Base-by-base conservation (phyloP, 768 basidiomycete genomes). In the Lactarius deliciosus region DNA sequence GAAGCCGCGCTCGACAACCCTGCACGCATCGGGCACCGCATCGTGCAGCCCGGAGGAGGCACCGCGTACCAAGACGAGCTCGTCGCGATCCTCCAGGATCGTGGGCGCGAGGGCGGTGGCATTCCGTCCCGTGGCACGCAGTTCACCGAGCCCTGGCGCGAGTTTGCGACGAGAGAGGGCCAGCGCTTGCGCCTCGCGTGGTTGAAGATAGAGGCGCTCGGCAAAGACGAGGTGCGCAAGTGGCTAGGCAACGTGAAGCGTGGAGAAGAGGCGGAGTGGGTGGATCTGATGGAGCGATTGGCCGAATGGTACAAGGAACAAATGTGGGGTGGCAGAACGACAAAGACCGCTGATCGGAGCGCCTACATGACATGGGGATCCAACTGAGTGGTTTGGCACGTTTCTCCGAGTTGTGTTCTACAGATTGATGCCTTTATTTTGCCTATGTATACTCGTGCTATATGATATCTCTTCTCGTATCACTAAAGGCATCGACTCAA, bases 191-290 rank as follows among this genome's bases (percentile, higher is more conserved):
- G 76, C n/a, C 78, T 79, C 1, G 75, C 69, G 4, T 86, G 86
- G 84, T 74, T 73, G 50, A 75, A 81, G 9, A 79, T 83, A 15
- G 81, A 83, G 70, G 73, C 70, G 32, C 74, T 79, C 3, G 83
- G 81, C 1, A 68, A 70, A 47, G 75, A 77, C 57, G 71, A 73
- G 18, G 61, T 59, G 34, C 16, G 30, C 30, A 72, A 76, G 63
- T 85, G 85, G 84, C 70, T 85, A 36, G 74, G 76, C 22, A 82
- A 79, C n/a, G 79, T 83, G 11, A 76, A 77, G 73, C 30, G 34
- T 1, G 43, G 60, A 7, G 83, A 80, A 1, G 85, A 85, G 75
- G 78, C 74, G 25, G 50, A 53, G 25, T 53, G 50, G 84, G 79
- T 77, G 1, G 76, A 78, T 34, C 64, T 85, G 63, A 82, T 86